Evolutionary conservation across 164 flowering plant species (phyloP), one percentile per base, ranked within the genome.

Genomic region (Houttuynia cordata): DNA sequence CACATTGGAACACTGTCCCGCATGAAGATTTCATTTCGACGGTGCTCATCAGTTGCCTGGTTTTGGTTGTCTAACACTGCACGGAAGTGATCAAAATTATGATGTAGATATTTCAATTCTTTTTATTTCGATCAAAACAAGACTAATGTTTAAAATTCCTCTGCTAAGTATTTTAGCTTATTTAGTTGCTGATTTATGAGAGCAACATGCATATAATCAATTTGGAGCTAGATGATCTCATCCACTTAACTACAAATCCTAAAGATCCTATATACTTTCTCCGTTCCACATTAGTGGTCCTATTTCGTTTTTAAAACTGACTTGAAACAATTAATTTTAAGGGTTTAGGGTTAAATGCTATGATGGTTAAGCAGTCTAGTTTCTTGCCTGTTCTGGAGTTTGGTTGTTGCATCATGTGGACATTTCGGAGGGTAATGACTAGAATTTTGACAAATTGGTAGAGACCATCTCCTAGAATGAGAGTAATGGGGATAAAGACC

Each of bases 381-480:
- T 1, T 40, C 23, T 77, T 76, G 83, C 92, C 64, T 70, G 71
- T 64, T 63, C 24, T 51, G 45, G 4, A 19, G 23, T 49, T 61
- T 21, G 30, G 51, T 4, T 51, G 19, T 23, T 51, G 30, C 41
- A 18, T n/a, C 20, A 52, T 54, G 9, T 30, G 51, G 23, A 62
- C 56, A 50, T 58, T 62, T 62, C 24, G 56, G 24, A 34, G 19
- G 54, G 60, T 56, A 59, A 63, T 24, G 30, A 49, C 17, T 18
- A 56, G 20, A 42, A 83, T 77, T 79, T 84, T 86, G 62, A 81
- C 52, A 68, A 92, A 85, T 64, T 87, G 85, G 74, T 88, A 88
- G 55, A 91, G 84, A 40, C 96, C 98, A 64, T 91, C 98, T 37
- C 98, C 98, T 1, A 91, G 79, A 63, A 91, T 79, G 20, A 91